phyloP scores from a whole-genome alignment of 768 basidiomycete genomes.

The Dendrothele bispora region DNA sequence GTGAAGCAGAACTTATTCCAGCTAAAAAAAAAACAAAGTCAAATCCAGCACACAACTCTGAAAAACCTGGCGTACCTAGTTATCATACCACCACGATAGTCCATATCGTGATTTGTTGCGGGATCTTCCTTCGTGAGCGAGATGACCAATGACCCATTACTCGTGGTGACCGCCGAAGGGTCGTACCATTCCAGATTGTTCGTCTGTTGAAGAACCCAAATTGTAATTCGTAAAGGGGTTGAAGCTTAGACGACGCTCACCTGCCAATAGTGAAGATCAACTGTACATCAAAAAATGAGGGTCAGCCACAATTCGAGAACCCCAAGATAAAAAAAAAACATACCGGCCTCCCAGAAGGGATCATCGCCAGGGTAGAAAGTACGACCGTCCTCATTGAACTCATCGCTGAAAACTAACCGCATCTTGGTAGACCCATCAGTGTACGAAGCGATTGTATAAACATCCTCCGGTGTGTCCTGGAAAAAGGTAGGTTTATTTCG shows the following conservation, averaged over 20 bases:
- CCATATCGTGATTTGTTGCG: slow-evolving; percentile 69
- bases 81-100: slow-evolving; percentile 43
- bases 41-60: not conserved
- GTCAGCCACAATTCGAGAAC: not conserved
- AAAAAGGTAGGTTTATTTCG: not conserved
- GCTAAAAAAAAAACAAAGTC: not conserved
- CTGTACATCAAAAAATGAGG: slow-evolving; percentile 26
- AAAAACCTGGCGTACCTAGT: not conserved
- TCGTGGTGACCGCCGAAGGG: slow-evolving; percentile 65
- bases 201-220: slow-evolving; percentile 30
- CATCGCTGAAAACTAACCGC: slow-evolving; percentile 74
- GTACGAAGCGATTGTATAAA: slow-evolving; percentile 40
- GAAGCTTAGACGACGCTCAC: slow-evolving; percentile 13
- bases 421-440: slow-evolving; percentile 27
- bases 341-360: slow-evolving; percentile 53
- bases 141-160: slow-evolving; percentile 68
- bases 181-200: slow-evolving; percentile 83
- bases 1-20: slow-evolving; percentile 82
- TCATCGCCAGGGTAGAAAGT: slow-evolving; percentile 71
- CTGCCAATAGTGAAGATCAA: slow-evolving; percentile 68
- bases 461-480: slow-evolving; percentile 21
- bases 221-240: not conserved
- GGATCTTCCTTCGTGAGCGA: slow-evolving; percentile 62
- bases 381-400: slow-evolving; percentile 75
- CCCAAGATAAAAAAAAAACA: not conserved